Percentiles rank a stretch among this genome's conserved stretches.
phyloP scores from a whole-genome alignment of 2,329 filamentous ascomycete genomes.

The Orbilia blumenaviensis region DNA sequence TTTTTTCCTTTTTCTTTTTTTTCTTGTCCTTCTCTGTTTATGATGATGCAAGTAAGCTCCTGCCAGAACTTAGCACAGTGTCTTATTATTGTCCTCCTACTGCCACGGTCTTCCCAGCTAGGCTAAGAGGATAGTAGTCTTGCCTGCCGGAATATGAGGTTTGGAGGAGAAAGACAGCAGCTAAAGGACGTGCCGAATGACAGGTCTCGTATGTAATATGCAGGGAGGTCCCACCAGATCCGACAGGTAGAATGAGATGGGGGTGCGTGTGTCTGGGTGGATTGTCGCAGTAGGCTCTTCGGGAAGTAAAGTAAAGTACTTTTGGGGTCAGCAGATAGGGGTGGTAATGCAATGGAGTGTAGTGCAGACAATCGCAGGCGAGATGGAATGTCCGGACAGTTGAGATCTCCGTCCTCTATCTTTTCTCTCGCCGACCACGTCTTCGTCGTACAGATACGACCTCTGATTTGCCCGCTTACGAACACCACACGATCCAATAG shows the following conservation, averaged over 20 bases:
- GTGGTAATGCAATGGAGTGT: constrained; percentile 5
- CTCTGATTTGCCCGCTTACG: constrained; percentile 52
- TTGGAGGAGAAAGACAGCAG: constrained; percentile 15
- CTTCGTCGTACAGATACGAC: constrained; percentile 20
- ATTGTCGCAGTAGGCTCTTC: constrained; percentile 12
- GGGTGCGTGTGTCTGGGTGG: background rate
- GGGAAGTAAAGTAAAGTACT: constrained; percentile 5
- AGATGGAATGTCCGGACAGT: constrained; percentile 27
- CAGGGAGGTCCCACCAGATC: constrained; percentile 47
- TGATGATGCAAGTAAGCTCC: constrained; percentile 19
- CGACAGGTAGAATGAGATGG: constrained; percentile 45
- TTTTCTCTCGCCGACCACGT: constrained; percentile 43
- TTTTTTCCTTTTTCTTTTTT: constrained; percentile 1
- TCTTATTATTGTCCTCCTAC: constrained; percentile 20
- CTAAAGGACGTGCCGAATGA: constrained; percentile 17
- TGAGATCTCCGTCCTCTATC: no score
- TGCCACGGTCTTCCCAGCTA: constrained; percentile 38
- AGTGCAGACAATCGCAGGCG: constrained; percentile 9
- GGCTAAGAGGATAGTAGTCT: constrained; percentile 30
- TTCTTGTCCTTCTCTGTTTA: background rate
- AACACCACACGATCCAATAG: constrained; percentile 19
- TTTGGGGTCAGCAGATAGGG: constrained; percentile 27
- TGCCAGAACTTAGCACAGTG: constrained; percentile 12
- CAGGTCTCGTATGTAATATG: constrained; percentile 30
- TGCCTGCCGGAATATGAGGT: constrained; percentile 44